A percentile compares a stretch with the other conserved stretches of the same genome.
phyloP scores from a whole-genome alignment of 1,284 basidiomycete species.

The Leccinum angustisporum region DNA sequence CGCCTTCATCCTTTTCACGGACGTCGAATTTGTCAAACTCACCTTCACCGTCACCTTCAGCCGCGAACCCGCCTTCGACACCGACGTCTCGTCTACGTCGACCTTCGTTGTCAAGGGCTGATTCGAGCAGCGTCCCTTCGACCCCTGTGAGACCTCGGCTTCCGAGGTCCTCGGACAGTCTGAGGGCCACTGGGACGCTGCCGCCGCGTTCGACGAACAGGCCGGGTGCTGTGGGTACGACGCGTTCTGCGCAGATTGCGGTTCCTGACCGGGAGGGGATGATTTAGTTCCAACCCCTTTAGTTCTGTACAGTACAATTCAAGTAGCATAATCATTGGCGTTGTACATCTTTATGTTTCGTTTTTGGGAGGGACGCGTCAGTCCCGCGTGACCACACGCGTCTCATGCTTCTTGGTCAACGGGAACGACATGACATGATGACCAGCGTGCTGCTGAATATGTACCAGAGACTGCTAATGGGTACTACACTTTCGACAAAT shows the following conservation, averaged over 20 bases:
- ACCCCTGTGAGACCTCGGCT: slow-evolving; percentile 5
- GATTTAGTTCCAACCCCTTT: slow-evolving; percentile 40
- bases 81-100: slow-evolving; percentile 18
- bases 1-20: slow-evolving; percentile 31
- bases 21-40: slow-evolving; percentile 27
- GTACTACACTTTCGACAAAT: too few relatives aligned
- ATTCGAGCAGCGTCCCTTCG: slow-evolving; percentile 15
- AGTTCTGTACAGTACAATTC: neutral
- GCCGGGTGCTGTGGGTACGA: slow-evolving; percentile 46
- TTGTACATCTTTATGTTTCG: too few relatives aligned
- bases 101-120: slow-evolving; percentile 19
- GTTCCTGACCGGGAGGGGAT: slow-evolving; percentile 55
- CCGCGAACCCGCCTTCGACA: slow-evolving; percentile 12
- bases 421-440: too few relatives aligned
- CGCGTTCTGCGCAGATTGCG: slow-evolving; percentile 47
- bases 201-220: slow-evolving; percentile 65
- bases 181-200: slow-evolving; percentile 38
- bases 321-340: too few relatives aligned
- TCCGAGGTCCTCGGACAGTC: slow-evolving; percentile 27
- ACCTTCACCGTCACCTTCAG: slow-evolving; percentile 27
- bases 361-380: slow-evolving; percentile 11
- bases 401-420: too few relatives aligned
- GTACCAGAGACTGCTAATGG: too few relatives aligned
- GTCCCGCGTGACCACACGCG: too few relatives aligned
- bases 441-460: too few relatives aligned